Evolutionary conservation across 2,329 filamentous ascomycete species (phyloP), one percentile per base, ranked within the genome.

Genomic region (Pseudogymnoascus sp.): DNA sequence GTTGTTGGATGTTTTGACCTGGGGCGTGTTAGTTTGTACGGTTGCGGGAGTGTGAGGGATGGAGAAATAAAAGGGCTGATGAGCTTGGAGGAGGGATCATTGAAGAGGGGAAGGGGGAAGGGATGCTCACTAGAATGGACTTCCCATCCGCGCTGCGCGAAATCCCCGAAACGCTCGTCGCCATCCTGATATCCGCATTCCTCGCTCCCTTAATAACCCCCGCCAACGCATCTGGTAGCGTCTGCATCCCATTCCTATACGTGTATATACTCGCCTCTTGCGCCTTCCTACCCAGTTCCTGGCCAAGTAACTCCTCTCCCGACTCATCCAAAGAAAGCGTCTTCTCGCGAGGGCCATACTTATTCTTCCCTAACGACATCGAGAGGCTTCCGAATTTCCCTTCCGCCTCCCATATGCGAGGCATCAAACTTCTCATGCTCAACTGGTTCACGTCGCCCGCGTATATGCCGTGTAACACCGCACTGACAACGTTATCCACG

Each of bases 371-470:
- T 25, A 61, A 36, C 16, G 11, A 52, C 6, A 3, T 9, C 39
- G 19, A 16, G 58, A 62, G 14, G 28, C 75, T 73, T 8, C 77
- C 78, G 45, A 73, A 72, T n/a, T 70, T 64, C 5, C 66, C 71
- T 60, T 72, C 70, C n/a, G 39, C 41, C 19, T 64, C 62, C 64
- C 69, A 71, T 16, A 67, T 25, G 8, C 60, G 61, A 0, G 69
- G 64, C 23, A 70, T 30, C 36, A 89, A 77, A 60, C 84, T 85
- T 68, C 84, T 85, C 58, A 84, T 85, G 74, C 92, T 96, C 60
- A 97, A 78, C 71, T 88, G 82, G 72, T 90, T 85, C 58, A 96
- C 84, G 74, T 97, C 90, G 4, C 94, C 94, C 22, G 92, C 94
- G 74, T 95, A 96, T 63, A 97, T 91, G 42, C 94, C 94, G 74